Base-by-base conservation (phyloP, 1,284 basidiomycete genomes). In the Apiotrichum brassicae region DNA sequence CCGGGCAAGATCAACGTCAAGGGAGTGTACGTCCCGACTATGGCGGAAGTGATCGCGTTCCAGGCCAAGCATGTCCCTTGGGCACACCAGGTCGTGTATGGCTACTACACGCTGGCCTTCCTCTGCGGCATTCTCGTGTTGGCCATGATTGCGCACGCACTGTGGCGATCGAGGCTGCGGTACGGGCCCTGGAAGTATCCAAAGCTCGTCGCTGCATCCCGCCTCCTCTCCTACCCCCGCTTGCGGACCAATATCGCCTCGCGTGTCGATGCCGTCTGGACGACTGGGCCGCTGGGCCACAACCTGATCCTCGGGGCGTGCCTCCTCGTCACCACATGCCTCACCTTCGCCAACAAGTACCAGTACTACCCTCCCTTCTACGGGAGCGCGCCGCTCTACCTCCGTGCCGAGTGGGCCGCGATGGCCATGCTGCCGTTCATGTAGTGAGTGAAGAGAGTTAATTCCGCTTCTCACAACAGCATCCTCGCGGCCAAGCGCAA, bases 401-500 rank as follows among this genome's bases (percentile, higher is more conserved):
- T 54, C 18, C 38, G 53, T n/a, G 23, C 28, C 35, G 53, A 54
- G 41, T 54, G 53, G 53, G 48, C 48, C 19, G 53, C 53, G 1
- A 54, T 50, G 49, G 53, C 49, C 13, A 46, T 45, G 19, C 38
- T 54, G 4, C 53, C 53, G 3, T 54, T 51, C 23, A 43, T 54
- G 32, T 54, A 46, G 53, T 54, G 34, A 35, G 49, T 46, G 11
- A 4, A 16, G 16, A 6, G n/a, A 12, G 32, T 16, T 16, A 14
- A 12, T 19, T 22, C 14, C 14, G 28, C 14, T 11, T 6, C 28
- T 36, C n/a, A 18, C 18, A 3, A 35, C 45, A 46, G 45, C 25
- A 14, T 43, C 9, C 72, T 77, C 54, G 72, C 71, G 2, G 70
- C 70, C n/a, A 77, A 77, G 48, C 62, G 72, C 46, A 77, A 76